These are phyloP conservation scores for Pleurotus cornucopiae DNA, from an alignment of 768 basidiomycete species.

Conservation along the genomic window DNA sequence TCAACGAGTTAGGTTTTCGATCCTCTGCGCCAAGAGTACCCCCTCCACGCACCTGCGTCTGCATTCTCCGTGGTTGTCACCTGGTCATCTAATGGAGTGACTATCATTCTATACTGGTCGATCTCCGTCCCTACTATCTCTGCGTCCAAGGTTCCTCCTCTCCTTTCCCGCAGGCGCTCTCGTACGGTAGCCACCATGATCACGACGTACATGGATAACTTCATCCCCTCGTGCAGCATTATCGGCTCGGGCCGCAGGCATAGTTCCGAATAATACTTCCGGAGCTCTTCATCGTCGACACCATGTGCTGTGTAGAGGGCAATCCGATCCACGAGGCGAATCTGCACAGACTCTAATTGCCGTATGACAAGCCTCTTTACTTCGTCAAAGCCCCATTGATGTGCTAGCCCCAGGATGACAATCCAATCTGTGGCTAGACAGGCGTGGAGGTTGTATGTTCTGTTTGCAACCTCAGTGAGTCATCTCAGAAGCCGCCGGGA, in stretches of 20 bases:
- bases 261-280: conserved; percentile 53
- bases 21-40: no score
- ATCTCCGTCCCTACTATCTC: conserved; percentile 13
- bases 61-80: no score
- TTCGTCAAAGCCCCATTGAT: conserved; percentile 51
- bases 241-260: conserved; percentile 48
- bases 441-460: conserved; percentile 52
- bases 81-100: no score
- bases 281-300: conserved; percentile 42
- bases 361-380: conserved; percentile 48
- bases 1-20: no score
- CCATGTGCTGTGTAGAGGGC: conserved; percentile 33
- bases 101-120: background rate
- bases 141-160: conserved; percentile 17
- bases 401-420: conserved; percentile 46
- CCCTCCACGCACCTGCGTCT: no score
- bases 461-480: conserved; percentile 16
- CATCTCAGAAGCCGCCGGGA: background rate
- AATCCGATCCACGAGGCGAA: conserved; percentile 52
- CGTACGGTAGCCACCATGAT: conserved; percentile 46
- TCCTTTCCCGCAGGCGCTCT: conserved; percentile 35
- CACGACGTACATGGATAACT: conserved; percentile 48
- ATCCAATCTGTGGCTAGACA: conserved; percentile 50
- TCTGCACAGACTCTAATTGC: conserved; percentile 37
- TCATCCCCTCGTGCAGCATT: conserved; percentile 48